These are phyloP conservation scores for Saposhnikovia divaricata DNA, from an alignment of 129 eudicot genomes.

Conservation along the genomic window DNA sequence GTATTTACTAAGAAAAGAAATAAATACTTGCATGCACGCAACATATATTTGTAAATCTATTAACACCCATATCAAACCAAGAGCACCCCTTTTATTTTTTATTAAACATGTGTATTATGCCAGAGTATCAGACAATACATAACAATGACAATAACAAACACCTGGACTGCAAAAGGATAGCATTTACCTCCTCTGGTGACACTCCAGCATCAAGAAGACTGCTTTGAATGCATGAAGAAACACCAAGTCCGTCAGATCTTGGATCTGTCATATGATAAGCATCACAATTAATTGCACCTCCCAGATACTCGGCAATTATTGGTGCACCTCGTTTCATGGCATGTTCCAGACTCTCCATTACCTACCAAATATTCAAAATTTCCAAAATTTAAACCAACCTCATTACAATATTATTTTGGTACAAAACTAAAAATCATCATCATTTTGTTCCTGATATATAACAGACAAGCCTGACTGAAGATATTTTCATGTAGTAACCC, in stretches of 20 bases:
- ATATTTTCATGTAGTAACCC: not conserved
- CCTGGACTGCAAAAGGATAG: not conserved
- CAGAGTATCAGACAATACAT: not conserved
- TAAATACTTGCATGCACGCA: not conserved
- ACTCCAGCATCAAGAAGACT: constrained; percentile 88
- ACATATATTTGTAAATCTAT: not conserved
- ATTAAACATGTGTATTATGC: not conserved
- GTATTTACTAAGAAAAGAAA: not conserved
- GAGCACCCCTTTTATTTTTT: not conserved
- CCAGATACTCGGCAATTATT: constrained; percentile 87
- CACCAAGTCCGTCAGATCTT: constrained; percentile 96
- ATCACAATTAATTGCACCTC: constrained; percentile 96
- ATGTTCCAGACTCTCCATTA: constrained; percentile 98
- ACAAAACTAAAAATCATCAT: not conserved
- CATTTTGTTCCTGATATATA: not conserved
- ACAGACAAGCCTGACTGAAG: not conserved
- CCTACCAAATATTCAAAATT: constrained; percentile 32
- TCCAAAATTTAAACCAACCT: not conserved
- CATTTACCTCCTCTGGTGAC: constrained; percentile 82
- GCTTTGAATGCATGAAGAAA: constrained; percentile 79
- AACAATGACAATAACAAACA: not conserved
- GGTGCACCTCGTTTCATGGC: constrained; percentile 98
- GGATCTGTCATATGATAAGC: constrained; percentile 99
- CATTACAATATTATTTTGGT: not conserved
- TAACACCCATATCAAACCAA: not conserved